Evolutionary conservation across 768 basidiomycete genomes (phyloP).

Genomic region (Russula lepida): DNA sequence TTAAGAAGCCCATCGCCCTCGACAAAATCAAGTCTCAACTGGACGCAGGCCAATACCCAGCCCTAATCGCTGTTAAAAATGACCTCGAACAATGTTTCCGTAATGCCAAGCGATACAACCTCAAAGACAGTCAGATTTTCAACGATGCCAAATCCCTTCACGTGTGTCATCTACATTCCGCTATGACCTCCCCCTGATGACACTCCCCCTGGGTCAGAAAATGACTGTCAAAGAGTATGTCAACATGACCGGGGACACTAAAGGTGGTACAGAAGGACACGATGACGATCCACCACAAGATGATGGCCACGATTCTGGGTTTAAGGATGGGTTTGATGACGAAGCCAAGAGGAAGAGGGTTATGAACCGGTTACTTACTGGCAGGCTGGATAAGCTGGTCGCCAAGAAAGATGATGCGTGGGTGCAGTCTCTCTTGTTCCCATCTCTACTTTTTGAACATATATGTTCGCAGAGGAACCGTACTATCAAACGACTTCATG

Average conservation of each 20-base stretch:
- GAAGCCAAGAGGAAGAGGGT: conserved; percentile 46
- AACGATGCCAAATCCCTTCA: conserved; percentile 74
- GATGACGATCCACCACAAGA: conserved; percentile 26
- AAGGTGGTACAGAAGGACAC: conserved; percentile 30
- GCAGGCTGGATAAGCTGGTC: conserved; percentile 61
- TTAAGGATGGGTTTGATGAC: conserved; percentile 37
- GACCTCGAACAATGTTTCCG: conserved; percentile 74
- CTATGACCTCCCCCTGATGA: neutral
- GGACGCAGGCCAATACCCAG: conserved; percentile 48
- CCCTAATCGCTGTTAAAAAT: conserved; percentile 55
- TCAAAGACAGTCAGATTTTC: conserved; percentile 71
- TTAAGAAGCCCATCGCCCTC: conserved; percentile 75
- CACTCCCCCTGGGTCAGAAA: conserved; percentile 32
- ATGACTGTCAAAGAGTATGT: conserved; percentile 39
- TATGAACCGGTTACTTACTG: conserved; percentile 57
- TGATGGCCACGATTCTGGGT: conserved; percentile 35
- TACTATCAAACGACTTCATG: conserved; percentile 71
- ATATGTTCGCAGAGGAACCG: conserved; percentile 44
- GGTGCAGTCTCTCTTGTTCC: conserved; percentile 24
- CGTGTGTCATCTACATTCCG: conserved; percentile 37
- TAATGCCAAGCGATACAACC: conserved; percentile 78
- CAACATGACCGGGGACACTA: conserved; percentile 36
- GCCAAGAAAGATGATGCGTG: conserved; percentile 66
- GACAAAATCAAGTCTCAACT: conserved; percentile 83
- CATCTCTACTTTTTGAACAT: conserved; percentile 1